Evolutionary conservation across 2,329 filamentous ascomycete genomes (phyloP).

Genomic region (Pyrenophora tritici-repentis): DNA sequence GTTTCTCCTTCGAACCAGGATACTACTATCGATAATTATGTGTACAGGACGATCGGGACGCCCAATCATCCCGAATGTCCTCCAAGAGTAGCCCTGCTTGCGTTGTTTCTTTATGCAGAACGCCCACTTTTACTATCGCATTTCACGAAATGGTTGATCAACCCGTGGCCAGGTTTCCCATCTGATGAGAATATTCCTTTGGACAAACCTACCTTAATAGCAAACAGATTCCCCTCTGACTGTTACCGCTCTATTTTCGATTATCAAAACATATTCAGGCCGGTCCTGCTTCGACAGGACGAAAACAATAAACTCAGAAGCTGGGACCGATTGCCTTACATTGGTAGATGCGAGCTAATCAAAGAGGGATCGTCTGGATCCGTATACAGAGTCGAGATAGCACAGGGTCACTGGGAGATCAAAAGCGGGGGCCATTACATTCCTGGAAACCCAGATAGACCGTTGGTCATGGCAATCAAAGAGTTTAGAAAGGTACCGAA

Average conservation of each 20-base stretch:
- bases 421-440: accelerated
- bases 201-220: not conserved
- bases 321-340: not conserved
- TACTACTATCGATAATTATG: not conserved
- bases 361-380: not conserved
- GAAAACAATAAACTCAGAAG: not conserved
- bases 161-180: not conserved
- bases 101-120: not conserved
- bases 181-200: not conserved
- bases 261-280: not conserved
- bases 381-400: not conserved
- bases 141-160: not conserved
- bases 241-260: not conserved
- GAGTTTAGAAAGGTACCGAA: not conserved
- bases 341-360: not conserved
- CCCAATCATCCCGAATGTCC: too few species aligned
- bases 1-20: too few species aligned
- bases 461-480: not conserved
- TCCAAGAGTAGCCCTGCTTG: not conserved
- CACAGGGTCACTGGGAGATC: not conserved
- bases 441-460: not conserved
- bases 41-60: not conserved
- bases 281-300: not conserved
- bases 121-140: not conserved
- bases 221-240: not conserved